Conservation (phyloP, 2,329 filamentous ascomycete genomes). For the Tolypocladium tundrense region DNA sequence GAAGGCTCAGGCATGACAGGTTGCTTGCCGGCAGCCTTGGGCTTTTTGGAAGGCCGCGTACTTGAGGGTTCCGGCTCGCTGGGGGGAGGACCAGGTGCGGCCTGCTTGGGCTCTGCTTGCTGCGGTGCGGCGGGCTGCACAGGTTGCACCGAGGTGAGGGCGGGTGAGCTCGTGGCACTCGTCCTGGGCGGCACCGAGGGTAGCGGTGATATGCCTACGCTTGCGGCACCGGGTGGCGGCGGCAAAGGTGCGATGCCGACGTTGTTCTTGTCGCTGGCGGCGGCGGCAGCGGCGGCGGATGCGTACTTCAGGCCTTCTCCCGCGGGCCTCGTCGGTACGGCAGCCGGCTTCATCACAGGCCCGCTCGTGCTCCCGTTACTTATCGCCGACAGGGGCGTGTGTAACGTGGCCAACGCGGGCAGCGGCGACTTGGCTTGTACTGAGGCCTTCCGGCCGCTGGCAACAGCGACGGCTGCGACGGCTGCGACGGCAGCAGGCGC, state of each 20-base stretch:
- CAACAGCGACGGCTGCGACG: constrained; percentile 26
- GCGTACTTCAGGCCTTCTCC: constrained; percentile 94
- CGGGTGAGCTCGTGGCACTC: constrained; percentile 46
- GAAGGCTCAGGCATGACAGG: constrained; percentile 28
- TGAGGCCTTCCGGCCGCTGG: constrained; percentile 61
- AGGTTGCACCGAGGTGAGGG: constrained; percentile 35
- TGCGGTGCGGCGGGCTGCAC: constrained; percentile 21
- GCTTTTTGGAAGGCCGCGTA: constrained; percentile 24
- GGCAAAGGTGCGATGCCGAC: constrained; percentile 90
- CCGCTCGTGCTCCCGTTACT: constrained; percentile 46
- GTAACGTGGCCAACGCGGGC: constrained; percentile 83
- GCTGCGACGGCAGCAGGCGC: not conserved
- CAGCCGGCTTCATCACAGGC: constrained; percentile 82
- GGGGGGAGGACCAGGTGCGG: constrained; percentile 17
- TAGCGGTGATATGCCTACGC: constrained; percentile 32
- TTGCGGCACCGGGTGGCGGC: constrained; percentile 62
- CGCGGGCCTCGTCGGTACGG: constrained; percentile 70
- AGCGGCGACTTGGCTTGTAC: constrained; percentile 88
- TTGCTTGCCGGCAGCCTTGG: constrained; percentile 35
- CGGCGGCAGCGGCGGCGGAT: constrained; percentile 87
- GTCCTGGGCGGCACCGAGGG: constrained; percentile 43
- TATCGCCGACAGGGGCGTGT: constrained; percentile 56
- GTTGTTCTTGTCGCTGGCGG: constrained; percentile 76
- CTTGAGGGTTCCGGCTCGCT: constrained; percentile 16
- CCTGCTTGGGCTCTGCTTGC: constrained; percentile 22